Percentiles rank a stretch among this genome's conserved stretches.
Evolutionary conservation across 306 rosid species (phyloP).

Genomic region (Dryas alaskensis): DNA sequence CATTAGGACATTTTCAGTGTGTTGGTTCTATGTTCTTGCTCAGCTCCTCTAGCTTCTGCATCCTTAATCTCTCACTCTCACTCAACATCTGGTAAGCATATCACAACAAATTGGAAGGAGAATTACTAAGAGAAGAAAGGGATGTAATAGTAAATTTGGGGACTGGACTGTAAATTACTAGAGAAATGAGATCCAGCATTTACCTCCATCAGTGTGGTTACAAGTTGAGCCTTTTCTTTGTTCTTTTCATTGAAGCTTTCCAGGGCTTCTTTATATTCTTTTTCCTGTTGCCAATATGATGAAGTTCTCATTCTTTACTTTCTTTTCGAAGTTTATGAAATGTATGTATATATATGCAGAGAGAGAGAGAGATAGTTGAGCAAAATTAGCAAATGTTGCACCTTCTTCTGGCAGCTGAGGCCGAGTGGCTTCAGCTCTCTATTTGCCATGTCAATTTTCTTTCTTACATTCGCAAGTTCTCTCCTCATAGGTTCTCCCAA

Average conservation of each 20-base stretch:
- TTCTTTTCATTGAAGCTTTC: constrained; percentile 70
- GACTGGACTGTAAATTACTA: no score
- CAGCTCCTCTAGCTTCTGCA: constrained; percentile 80
- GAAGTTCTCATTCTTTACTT: background rate
- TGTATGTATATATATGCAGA: background rate
- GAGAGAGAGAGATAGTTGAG: background rate
- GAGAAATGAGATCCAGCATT: background rate
- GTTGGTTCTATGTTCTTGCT: constrained; percentile 53
- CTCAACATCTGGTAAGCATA: constrained; percentile 51
- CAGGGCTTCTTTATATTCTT: constrained; percentile 71
- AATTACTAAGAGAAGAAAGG: background rate
- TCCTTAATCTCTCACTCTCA: constrained; percentile 78
- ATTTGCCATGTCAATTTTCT: constrained; percentile 67
- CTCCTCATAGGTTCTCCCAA: constrained; percentile 79
- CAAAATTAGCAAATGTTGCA: constrained; percentile 13
- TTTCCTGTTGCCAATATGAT: constrained; percentile 50
- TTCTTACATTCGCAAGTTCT: constrained; percentile 74
- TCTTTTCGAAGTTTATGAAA: background rate
- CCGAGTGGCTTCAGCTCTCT: constrained; percentile 75
- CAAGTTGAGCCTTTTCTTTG: constrained; percentile 74
- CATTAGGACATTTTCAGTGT: constrained; percentile 10
- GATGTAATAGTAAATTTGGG: background rate
- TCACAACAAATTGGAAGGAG: constrained; percentile 1
- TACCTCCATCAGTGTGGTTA: constrained; percentile 75
- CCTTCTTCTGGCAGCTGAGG: constrained; percentile 79